phyloP scores from a whole-genome alignment of 805 yeast species.

The Wickerhamomyces kurtzmanii region DNA sequence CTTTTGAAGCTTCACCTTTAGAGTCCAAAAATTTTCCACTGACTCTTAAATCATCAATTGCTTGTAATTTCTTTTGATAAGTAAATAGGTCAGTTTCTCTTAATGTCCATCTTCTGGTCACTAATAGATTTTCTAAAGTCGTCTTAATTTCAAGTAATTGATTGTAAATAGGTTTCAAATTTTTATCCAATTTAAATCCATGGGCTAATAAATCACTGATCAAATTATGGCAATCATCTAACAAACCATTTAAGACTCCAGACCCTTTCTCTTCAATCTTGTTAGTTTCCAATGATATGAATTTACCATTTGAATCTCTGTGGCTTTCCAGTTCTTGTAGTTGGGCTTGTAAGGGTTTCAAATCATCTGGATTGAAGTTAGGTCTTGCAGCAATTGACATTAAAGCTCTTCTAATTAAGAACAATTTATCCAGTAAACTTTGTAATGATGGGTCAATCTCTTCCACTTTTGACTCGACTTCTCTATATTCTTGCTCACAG shows the following conservation, averaged over 20 bases:
- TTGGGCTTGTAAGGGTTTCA: conserved; percentile 25
- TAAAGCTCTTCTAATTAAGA: conserved; percentile 52
- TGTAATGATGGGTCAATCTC: conserved; percentile 41
- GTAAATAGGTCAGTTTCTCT: conserved; percentile 89
- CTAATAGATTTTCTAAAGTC: conserved; percentile 70
- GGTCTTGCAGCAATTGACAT: conserved; percentile 39
- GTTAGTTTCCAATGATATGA: conserved; percentile 26
- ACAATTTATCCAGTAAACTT: conserved; percentile 46
- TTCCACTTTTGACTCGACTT: conserved; percentile 46
- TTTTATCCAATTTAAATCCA: conserved; percentile 31
- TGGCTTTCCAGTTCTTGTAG: conserved; percentile 32
- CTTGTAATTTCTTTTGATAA: conserved; percentile 66
- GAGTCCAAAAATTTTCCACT: conserved; percentile 43
- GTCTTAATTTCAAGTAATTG: conserved; percentile 56
- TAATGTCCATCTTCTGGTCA: conserved; percentile 95
- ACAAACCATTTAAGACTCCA: conserved; percentile 54
- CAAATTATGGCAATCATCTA: conserved; percentile 77
- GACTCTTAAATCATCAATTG: conserved; percentile 64
- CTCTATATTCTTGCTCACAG: conserved; percentile 47
- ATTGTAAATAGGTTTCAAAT: conserved; percentile 51
- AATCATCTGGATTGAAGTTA: conserved; percentile 18
- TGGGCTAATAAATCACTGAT: conserved; percentile 54
- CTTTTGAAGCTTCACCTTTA: conserved; percentile 26
- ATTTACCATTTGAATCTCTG: conserved; percentile 50
- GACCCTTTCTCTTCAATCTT: conserved; percentile 27